Evolutionary conservation across 1,139 yeast genomes (phyloP), one percentile per base, ranked within the genome.

Genomic region (Yamadazyma diospyri): DNA sequence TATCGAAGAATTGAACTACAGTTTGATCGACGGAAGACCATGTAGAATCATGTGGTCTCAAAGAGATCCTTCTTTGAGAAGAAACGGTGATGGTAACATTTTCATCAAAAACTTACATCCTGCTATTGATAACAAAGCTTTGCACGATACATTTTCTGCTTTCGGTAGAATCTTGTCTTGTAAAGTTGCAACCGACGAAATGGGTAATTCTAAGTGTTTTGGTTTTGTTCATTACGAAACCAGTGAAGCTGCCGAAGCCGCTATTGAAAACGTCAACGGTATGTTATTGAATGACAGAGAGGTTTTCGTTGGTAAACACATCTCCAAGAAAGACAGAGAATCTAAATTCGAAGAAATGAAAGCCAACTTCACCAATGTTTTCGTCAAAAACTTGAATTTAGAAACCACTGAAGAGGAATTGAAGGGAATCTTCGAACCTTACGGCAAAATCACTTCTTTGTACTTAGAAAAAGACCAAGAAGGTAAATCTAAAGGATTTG

Each of bases 21-120:
- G 88, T 43, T 81, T 80, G 56, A 81, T 92, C 69, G 92, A 89
- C 69, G 97, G 97, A 58, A 88, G 85, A 59, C 92, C 97, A 55
- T 88, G 97, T 72, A 89, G 99, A 70, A 92, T 92, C 72, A 94
- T 94, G 98, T 89, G 97, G 97, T 88, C 97, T 49, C 98, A 94
- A 76, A 87, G 98, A 72, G 97, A 92, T 64, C 98, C 98, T 46
- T 78, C 96, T 46, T 67, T 82, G 55, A 86, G 98, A 77, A 87
- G 86, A 76, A 83, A 84, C 59, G 97, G 97, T 63, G 85, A 87
- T 48, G 97, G 97, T 58, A 92, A 92, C 78, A 83, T 94, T 50
- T 92, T 85, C 78, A 92, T 92, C 74, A 92, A 92, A 81, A 94
- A 92, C 79, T 81, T 92, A 70, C 97, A 92, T 67, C 94, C 96